phyloP scores from a whole-genome alignment of 2,329 filamentous ascomycete genomes.

The Phaeosphaeria sp. region DNA sequence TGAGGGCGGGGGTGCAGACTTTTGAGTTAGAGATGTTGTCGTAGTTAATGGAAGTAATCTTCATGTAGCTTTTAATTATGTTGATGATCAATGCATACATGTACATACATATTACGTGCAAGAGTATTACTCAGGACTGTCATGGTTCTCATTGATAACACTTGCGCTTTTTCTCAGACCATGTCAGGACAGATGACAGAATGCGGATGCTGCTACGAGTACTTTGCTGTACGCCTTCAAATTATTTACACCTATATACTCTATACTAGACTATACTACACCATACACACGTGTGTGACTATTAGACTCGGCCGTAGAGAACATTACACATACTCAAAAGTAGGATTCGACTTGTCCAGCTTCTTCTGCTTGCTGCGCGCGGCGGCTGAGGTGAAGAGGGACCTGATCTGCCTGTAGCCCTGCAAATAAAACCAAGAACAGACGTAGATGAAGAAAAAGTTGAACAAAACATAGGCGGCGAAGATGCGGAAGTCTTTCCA shows the following conservation, averaged over 20 bases:
- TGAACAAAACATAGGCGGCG: background rate
- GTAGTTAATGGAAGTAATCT: no score
- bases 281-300: background rate
- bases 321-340: background rate
- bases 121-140: no score
- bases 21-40: background rate
- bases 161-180: no score
- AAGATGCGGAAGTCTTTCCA: background rate
- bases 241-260: no score
- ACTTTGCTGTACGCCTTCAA: no score
- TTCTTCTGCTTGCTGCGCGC: background rate
- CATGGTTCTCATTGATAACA: no score
- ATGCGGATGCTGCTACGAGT: no score
- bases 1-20: background rate
- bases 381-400: background rate
- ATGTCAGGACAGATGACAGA: no score
- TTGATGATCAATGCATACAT: no score
- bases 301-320: background rate
- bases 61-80: no score
- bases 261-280: no score
- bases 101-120: no score
- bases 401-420: background rate
- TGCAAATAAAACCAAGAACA: constrained; percentile 3
- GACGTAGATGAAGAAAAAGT: background rate
- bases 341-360: background rate